A percentile compares a stretch with the other conserved stretches of the same genome.
Evolutionary conservation across 345 rosid species (phyloP).

Genomic region (Acer saccharum): DNA sequence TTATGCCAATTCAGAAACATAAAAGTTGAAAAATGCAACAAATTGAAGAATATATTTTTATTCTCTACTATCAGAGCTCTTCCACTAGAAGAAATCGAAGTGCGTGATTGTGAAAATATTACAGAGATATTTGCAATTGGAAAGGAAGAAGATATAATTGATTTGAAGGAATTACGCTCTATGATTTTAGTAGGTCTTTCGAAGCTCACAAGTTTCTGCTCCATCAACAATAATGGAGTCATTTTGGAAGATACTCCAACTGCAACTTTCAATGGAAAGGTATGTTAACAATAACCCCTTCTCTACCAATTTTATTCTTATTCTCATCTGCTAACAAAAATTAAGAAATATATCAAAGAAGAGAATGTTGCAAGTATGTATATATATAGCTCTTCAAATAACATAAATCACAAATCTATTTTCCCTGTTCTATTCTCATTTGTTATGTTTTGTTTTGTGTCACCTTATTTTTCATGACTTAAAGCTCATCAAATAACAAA

Average conservation of each 20-base stretch:
- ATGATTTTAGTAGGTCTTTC: conserved; percentile 10
- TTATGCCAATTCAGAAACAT: conserved; percentile 14
- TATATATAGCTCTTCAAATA: no score
- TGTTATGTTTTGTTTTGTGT: no score
- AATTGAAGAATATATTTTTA: conserved; percentile 26
- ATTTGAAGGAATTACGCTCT: neutral
- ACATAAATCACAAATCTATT: no score
- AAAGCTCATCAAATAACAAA: no score
- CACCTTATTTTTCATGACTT: no score
- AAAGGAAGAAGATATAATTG: neutral
- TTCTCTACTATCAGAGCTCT: conserved; percentile 21
- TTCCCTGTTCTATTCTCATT: no score
- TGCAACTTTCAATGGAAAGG: conserved; percentile 1
- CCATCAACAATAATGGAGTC: neutral
- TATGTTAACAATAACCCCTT: neutral
- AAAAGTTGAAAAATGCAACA: conserved; percentile 8
- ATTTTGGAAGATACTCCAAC: neutral
- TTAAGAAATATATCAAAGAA: no score
- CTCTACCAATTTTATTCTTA: no score
- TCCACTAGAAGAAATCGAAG: conserved; percentile 21
- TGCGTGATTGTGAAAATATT: conserved; percentile 16
- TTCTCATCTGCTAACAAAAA: no score
- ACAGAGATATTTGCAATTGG: conserved; percentile 7
- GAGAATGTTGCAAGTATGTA: no score
- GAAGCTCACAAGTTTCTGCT: neutral